These are phyloP conservation scores for Gamarada debralockiae DNA, from an alignment of 495 filamentous ascomycete species.

Conservation along the genomic window DNA sequence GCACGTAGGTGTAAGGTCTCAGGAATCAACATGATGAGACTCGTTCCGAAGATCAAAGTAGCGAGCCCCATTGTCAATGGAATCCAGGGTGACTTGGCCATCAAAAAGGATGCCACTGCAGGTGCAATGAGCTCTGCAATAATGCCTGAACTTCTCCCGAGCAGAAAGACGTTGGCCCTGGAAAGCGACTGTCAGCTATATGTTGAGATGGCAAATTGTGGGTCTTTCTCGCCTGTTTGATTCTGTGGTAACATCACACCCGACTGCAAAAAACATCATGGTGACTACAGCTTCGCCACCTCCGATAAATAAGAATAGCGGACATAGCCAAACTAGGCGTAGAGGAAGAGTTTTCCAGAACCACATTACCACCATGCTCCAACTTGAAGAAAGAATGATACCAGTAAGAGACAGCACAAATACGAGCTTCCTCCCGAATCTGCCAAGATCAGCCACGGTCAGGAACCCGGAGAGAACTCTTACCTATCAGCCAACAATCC, in stretches of 20 bases:
- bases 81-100: slow-evolving; percentile 54
- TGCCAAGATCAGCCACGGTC: not conserved
- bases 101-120: slow-evolving; percentile 50
- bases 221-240: slow-evolving; percentile 38
- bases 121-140: slow-evolving; percentile 47
- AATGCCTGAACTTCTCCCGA: slow-evolving; percentile 43
- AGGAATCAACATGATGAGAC: slow-evolving; percentile 35
- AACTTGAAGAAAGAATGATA: slow-evolving; percentile 6
- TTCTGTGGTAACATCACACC: slow-evolving; percentile 54
- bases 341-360: slow-evolving; percentile 35
- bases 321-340: slow-evolving; percentile 48
- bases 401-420: slow-evolving; percentile 15
- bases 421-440: slow-evolving; percentile 13
- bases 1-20: slow-evolving; percentile 37
- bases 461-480: slow-evolving; percentile 4
- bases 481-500: slow-evolving; percentile 37
- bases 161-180: slow-evolving; percentile 50
- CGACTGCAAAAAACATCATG: slow-evolving; percentile 52
- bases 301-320: slow-evolving; percentile 47
- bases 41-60: slow-evolving; percentile 27
- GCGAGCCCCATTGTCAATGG: slow-evolving; percentile 40
- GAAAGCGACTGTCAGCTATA: not conserved
- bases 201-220: not conserved
- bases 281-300: slow-evolving; percentile 49
- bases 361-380: slow-evolving; percentile 6